These are phyloP conservation scores for Dipodascus albidus DNA, from an alignment of 805 yeast genomes.

Conservation along the genomic window DNA sequence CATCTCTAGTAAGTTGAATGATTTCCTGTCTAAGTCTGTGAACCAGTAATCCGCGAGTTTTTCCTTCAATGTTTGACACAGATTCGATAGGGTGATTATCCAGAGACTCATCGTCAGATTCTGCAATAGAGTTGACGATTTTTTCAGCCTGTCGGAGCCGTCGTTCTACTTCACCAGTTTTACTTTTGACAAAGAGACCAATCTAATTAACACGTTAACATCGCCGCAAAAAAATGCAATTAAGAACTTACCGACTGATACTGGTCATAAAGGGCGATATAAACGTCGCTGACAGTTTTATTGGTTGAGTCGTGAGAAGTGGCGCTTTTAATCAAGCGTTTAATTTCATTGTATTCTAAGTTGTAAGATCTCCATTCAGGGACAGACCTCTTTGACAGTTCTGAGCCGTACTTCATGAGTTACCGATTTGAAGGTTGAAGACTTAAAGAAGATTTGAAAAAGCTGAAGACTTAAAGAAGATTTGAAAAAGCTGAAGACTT, in stretches of 20 bases:
- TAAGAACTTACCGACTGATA: conserved; percentile 48
- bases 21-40: conserved; percentile 27
- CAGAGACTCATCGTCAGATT: conserved; percentile 6
- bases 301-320: conserved; percentile 27
- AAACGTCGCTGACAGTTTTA: conserved; percentile 24
- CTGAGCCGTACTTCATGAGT: conserved; percentile 78
- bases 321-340: conserved; percentile 47
- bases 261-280: conserved; percentile 40
- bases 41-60: conserved; percentile 13
- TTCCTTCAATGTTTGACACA: not conserved
- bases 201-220: too few species aligned
- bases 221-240: too few species aligned
- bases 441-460: not conserved
- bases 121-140: conserved; percentile 25
- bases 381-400: conserved; percentile 60
- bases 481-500: not conserved
- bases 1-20: conserved; percentile 34
- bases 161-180: conserved; percentile 56
- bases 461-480: not conserved
- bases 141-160: conserved; percentile 32
- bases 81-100: conserved; percentile 18
- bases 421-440: not conserved
- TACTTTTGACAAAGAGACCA: conserved; percentile 52
- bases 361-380: conserved; percentile 84
- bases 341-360: conserved; percentile 71